Conservation (phyloP, 2,329 filamentous ascomycete genomes). For the Alternaria burnsii region DNA sequence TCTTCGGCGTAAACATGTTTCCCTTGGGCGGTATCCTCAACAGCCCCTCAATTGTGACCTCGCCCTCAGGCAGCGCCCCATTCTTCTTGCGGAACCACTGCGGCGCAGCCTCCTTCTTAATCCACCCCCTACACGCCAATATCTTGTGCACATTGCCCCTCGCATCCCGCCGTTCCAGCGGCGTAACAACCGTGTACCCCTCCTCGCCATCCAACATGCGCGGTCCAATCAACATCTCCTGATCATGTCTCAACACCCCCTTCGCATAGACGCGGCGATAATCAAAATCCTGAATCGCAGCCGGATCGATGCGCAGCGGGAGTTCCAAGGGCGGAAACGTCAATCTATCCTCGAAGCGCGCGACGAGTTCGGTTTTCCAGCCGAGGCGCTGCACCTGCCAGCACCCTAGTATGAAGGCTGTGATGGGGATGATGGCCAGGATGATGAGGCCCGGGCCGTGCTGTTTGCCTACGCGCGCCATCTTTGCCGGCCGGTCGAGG, state of each 20-base stretch:
- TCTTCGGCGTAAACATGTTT: conserved; percentile 96
- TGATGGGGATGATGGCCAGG: conserved; percentile 87
- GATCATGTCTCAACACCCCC: conserved; percentile 81
- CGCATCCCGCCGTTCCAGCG: conserved; percentile 74
- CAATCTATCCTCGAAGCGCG: conserved; percentile 90
- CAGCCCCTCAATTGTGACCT: conserved; percentile 83
- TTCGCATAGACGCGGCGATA: conserved; percentile 82
- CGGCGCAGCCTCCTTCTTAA: conserved; percentile 74
- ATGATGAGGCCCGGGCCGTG: conserved; percentile 85
- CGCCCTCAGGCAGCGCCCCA: conserved; percentile 71
- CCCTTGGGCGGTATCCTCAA: conserved; percentile 92
- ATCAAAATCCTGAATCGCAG: conserved; percentile 87
- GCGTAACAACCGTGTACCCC: conserved; percentile 91
- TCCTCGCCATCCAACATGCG: conserved; percentile 88
- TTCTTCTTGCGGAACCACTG: conserved; percentile 65
- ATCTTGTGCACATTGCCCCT: conserved; percentile 66
- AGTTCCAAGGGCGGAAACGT: conserved; percentile 85
- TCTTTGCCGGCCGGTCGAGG: conserved; percentile 82
- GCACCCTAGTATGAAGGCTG: conserved; percentile 86
- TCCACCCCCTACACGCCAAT: conserved; percentile 91
- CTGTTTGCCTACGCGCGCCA: conserved; percentile 76
- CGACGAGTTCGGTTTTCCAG: conserved; percentile 93
- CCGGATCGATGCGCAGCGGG: conserved; percentile 81
- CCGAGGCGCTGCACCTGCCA: conserved; percentile 94
- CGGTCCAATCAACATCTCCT: conserved; percentile 96